Evolutionary conservation across 495 filamentous ascomycete species (phyloP), one percentile per base, ranked within the genome.

Genomic region (Lasiosphaeriaceae sp.): DNA sequence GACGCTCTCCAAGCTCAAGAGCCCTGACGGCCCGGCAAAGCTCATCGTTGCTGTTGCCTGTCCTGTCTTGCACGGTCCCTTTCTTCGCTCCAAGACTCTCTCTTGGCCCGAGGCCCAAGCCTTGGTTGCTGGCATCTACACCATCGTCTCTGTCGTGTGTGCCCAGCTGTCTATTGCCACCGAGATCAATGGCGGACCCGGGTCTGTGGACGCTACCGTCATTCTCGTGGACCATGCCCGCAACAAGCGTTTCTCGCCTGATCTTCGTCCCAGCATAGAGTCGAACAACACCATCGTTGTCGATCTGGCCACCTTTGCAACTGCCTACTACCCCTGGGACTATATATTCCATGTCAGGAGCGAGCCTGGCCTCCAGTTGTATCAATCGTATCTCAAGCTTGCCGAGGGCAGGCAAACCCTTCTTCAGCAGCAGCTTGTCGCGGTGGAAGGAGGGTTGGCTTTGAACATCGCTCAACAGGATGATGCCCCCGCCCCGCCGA

Each of bases 131-230:
- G 82, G 80, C 50, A 63, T 96, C 55, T 97, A 97, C 77, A 84
- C 82, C 61, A 77, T 97, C 44, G 74, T 94, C 63, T 82, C 84
- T 37, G 73, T 85, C 50, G 73, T 90, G 23, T 87, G 83, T 55
- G 78, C 85, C 37, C 78, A 85, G 58, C 71, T 83, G 12, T 73
- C 74, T 7, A 73, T 78, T 74, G 86, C 55, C 75, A 91, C 65
- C 66, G 89, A 68, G 80, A 85, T 70, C 11, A 68, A 72, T 52
- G 73, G 71, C 60, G 81, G 82, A 20, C 81, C 84, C 11, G 83
- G 82, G 20, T 87, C 90, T 23, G 83, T 96, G 35, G 90, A 97
- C 75, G 79, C 83, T 2, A 84, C 92, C 12, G 76, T 96, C 31
- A 51, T 96, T 22, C 77, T 96, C 24, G 66, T 94, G 47, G 82